These are phyloP conservation scores for Macrophomina phaseolina DNA, from an alignment of 2,329 filamentous ascomycete species.

Conservation along the genomic window DNA sequence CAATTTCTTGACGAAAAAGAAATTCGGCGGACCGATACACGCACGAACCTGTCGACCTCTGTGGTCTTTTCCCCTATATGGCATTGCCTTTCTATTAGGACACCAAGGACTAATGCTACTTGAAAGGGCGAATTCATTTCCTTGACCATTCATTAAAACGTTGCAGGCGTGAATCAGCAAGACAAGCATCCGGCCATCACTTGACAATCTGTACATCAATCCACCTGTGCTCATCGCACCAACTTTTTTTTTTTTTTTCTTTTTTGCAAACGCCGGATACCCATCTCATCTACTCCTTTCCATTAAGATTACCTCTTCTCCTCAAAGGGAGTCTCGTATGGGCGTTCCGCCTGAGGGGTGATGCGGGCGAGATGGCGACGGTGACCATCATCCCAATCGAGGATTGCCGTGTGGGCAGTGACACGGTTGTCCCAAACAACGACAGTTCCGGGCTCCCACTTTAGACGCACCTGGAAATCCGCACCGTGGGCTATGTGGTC, in stretches of 20 bases:
- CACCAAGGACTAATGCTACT: too few species aligned
- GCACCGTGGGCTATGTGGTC: slow-evolving; percentile 74
- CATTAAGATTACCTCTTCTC: slow-evolving; percentile 28
- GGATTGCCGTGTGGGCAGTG: slow-evolving; percentile 76
- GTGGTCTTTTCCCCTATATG: too few species aligned
- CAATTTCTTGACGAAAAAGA: too few species aligned
- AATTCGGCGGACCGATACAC: too few species aligned
- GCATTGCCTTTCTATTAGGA: too few species aligned
- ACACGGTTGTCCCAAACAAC: slow-evolving; percentile 88
- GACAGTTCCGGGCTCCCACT: slow-evolving; percentile 80
- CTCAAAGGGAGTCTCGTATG: slow-evolving; percentile 68
- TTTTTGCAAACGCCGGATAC: background rate
- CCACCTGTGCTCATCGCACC: background rate
- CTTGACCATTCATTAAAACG: background rate
- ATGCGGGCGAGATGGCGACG: slow-evolving; percentile 80
- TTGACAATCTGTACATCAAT: slow-evolving; percentile 7
- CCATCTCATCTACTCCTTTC: background rate
- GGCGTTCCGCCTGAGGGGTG: slow-evolving; percentile 80
- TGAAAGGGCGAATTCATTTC: too few species aligned
- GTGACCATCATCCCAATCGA: slow-evolving; percentile 82
- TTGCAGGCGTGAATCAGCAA: background rate
- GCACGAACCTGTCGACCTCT: too few species aligned
- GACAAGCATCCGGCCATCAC: slow-evolving; percentile 2
- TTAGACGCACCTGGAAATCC: slow-evolving; percentile 75
- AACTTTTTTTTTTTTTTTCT: background rate